Evolutionary conservation across 2,329 filamentous ascomycete genomes (phyloP).

Genomic region (Bipolaris cookei): DNA sequence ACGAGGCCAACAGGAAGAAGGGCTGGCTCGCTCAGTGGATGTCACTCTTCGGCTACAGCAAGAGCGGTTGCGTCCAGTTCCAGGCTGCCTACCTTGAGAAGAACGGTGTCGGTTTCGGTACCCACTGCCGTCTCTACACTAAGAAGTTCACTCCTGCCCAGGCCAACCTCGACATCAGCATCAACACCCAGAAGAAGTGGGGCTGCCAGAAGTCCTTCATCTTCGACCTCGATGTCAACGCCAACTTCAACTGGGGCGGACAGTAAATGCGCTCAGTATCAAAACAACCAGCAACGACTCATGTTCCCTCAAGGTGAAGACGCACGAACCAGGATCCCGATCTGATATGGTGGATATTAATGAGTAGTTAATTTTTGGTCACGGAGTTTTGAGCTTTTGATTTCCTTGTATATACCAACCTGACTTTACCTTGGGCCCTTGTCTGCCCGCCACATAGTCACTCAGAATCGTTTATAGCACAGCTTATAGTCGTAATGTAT

Average conservation of each 20-base stretch:
- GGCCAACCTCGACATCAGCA: constrained; percentile 30
- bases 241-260: constrained; percentile 30
- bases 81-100: constrained; percentile 35
- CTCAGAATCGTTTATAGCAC: constrained; percentile 10
- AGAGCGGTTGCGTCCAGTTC: constrained; percentile 34
- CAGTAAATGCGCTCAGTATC: neutral
- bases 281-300: constrained; percentile 2
- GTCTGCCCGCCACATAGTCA: constrained; percentile 10
- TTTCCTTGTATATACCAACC: constrained; percentile 6
- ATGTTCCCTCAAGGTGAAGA: neutral
- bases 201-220: constrained; percentile 35
- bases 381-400: neutral
- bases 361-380: neutral
- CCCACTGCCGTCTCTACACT: constrained; percentile 38
- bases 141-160: constrained; percentile 27
- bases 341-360: constrained; percentile 3
- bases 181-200: constrained; percentile 20
- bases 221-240: constrained; percentile 30
- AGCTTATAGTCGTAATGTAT: constrained; percentile 11
- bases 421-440: constrained; percentile 11
- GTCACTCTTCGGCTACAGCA: constrained; percentile 28
- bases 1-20: constrained; percentile 28
- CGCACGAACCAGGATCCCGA: neutral
- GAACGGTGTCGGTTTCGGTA: constrained; percentile 30
- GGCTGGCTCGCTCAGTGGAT: constrained; percentile 22